phyloP scores from a whole-genome alignment of 2,329 filamentous ascomycete genomes.

The Didymella exigua region DNA sequence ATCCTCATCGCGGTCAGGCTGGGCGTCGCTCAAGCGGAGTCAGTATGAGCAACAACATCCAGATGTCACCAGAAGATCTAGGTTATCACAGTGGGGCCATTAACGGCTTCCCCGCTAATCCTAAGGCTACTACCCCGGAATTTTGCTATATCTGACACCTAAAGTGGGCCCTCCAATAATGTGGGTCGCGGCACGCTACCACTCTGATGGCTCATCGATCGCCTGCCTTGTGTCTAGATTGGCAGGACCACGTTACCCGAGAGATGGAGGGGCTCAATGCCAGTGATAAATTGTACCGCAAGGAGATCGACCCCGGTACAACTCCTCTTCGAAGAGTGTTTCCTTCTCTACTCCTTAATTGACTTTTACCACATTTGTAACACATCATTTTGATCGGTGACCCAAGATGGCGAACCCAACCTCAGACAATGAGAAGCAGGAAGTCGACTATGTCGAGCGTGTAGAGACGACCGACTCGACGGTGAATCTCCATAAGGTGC shows the following conservation, averaged over 20 bases:
- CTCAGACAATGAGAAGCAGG: slow-evolving; percentile 32
- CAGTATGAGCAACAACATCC: slow-evolving; percentile 16
- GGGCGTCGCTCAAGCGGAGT: slow-evolving; percentile 25
- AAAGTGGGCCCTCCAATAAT: slow-evolving; percentile 12
- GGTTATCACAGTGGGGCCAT: slow-evolving; percentile 8
- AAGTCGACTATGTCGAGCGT: slow-evolving; percentile 33
- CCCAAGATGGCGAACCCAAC: slow-evolving; percentile 24
- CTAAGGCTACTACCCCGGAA: slow-evolving; percentile 29
- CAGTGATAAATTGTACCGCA: slow-evolving; percentile 4
- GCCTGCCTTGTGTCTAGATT: slow-evolving; percentile 11
- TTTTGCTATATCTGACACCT: slow-evolving; percentile 17
- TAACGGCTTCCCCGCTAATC: slow-evolving; percentile 34
- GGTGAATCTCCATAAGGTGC: slow-evolving; percentile 32
- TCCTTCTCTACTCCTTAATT: neutral
- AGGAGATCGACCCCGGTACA: neutral
- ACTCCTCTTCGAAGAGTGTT: neutral
- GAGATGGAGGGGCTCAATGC: slow-evolving; percentile 4
- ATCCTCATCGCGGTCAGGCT: neutral
- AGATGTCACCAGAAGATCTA: slow-evolving; percentile 3
- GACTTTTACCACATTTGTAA: neutral
- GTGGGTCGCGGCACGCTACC: slow-evolving; percentile 2
- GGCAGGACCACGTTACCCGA: slow-evolving; percentile 11
- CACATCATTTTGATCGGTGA: neutral
- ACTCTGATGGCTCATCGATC: neutral
- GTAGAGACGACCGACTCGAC: slow-evolving; percentile 27